Percentiles rank a stretch among this genome's conserved stretches.
Conservation (phyloP, 2,329 filamentous ascomycete species). For the Aspergillus sp. region DNA sequence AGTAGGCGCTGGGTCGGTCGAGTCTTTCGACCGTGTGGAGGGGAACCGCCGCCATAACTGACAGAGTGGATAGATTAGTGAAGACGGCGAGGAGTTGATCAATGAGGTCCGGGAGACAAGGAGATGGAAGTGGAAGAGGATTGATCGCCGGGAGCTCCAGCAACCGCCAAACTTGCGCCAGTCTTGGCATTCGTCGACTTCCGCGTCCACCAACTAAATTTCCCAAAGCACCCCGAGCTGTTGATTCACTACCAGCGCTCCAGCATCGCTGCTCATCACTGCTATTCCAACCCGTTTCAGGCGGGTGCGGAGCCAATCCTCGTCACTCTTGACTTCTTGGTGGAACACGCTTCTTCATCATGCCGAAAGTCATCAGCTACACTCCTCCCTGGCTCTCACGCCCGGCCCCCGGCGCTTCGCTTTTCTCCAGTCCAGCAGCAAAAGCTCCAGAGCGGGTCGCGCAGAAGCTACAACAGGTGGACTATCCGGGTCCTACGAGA, state of each 20-base stretch:
- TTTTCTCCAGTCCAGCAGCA: conserved; percentile 64
- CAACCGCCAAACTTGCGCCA: conserved; percentile 10
- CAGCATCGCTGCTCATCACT: background rate
- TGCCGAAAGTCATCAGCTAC: conserved; percentile 84
- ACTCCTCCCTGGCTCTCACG: conserved; percentile 84
- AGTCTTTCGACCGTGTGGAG: conserved; percentile 77
- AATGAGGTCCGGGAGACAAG: background rate
- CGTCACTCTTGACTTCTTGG: background rate
- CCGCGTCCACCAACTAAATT: conserved; percentile 12
- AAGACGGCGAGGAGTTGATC: background rate
- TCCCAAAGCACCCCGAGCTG: conserved; percentile 7
- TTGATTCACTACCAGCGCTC: background rate
- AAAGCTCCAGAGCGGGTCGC: conserved; percentile 31
- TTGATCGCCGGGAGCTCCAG: background rate
- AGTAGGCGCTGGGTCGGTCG: conserved; percentile 94
- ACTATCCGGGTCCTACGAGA: conserved; percentile 44
- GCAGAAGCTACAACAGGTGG: conserved; percentile 13
- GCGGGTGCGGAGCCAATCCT: background rate
- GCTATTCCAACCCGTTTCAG: background rate
- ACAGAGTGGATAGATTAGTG: background rate
- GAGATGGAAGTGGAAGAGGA: conserved; percentile 1
- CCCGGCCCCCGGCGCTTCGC: conserved; percentile 71
- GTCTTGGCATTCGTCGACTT: conserved; percentile 19
- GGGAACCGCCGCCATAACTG: conserved; percentile 27
- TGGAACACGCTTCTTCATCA: conserved; percentile 36